Percentiles rank a stretch among this genome's conserved stretches.
phyloP scores from a whole-genome alignment of 331 rosid genomes.

The Rhamnella rubrinervis region DNA sequence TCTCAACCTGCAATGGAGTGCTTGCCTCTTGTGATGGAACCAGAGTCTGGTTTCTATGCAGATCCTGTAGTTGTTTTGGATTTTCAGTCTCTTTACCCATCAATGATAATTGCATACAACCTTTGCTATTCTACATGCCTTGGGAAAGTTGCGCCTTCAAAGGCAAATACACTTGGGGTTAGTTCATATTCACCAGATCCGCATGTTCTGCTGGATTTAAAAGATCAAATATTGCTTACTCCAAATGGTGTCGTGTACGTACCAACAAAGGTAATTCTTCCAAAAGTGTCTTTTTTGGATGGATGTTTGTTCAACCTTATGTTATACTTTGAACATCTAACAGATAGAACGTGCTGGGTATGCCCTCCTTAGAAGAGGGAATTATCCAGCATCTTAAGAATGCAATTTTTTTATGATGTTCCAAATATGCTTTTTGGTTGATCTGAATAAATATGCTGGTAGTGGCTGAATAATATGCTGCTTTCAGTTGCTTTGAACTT shows the following conservation, averaged over 20 bases:
- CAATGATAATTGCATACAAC: constrained; percentile 96
- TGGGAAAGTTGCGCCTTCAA: constrained; percentile 68
- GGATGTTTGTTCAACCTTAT: neutral
- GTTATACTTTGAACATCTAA: neutral
- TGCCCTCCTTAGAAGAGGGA: too few relatives aligned
- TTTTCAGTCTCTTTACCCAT: constrained; percentile 95
- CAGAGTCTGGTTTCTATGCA: constrained; percentile 92
- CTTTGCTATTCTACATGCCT: constrained; percentile 94
- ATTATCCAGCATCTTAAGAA: too few relatives aligned
- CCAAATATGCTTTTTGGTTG: too few relatives aligned
- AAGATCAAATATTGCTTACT: constrained; percentile 71
- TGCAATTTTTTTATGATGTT: too few relatives aligned
- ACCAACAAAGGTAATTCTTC: constrained; percentile 66
- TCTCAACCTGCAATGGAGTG: constrained; percentile 99
- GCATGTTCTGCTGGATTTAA: constrained; percentile 50
- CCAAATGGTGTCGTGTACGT: constrained; percentile 95
- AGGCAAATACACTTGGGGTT: constrained; percentile 77
- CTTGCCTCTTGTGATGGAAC: constrained; percentile 96
- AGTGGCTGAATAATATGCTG: neutral
- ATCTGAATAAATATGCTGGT: neutral
- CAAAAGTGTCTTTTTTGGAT: neutral
- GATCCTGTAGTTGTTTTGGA: constrained; percentile 92
- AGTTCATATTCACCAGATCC: constrained; percentile 73
- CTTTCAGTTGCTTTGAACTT: neutral
- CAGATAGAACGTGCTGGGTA: too few relatives aligned